Evolutionary conservation across 768 basidiomycete genomes (phyloP), one percentile per base, ranked within the genome.

Genomic region (Pleurotus eryngii): DNA sequence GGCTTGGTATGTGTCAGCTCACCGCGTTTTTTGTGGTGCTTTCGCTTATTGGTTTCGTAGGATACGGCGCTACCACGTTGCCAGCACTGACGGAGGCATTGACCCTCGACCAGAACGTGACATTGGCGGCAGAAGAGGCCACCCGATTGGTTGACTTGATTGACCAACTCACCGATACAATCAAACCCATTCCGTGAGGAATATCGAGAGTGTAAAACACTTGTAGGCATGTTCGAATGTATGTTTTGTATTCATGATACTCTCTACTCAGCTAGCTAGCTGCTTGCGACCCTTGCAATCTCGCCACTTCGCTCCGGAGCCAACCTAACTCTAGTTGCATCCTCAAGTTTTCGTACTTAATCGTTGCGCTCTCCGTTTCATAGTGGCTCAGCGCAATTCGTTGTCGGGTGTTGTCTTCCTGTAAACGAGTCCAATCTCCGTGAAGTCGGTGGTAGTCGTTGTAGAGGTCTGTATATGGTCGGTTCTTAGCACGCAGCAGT

Each of bases 81-180:
- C 85, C 84, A 4, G 82, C 71, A n/a, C 68, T 87, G 8, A 83
- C 78, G 0, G 85, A 87, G 63, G 75, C 83, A 0, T 74, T 87
- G 60, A 72, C 79, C 18, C 74, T 81, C 30, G 82, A 85, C 56
- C 67, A 75, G 50, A 77, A 84, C 61, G 65, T 66, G 22, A 76
- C 74, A 1, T 67, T 78, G 55, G 81, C 79, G 0, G 61, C 74
- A 56, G 61, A 74, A 58, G 84, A 86, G 64, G 72, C 75, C n/a
- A 61, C 62, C 26, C 72, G 81, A 56, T 65, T 85, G 59, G 67
- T 67, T 37, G 61, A 60, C 37, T 69, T 77, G 30, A 67, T 83
- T 24, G 26, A 55, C 42, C 46, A 5, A 8, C 40, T 57, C 14
- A 24, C 61, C 17, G 24, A 54, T 8, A 42, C 37, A 8, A 54